These are phyloP conservation scores for Aspergillus vadensis DNA, from an alignment of 2,329 filamentous ascomycete genomes.

Conservation along the genomic window DNA sequence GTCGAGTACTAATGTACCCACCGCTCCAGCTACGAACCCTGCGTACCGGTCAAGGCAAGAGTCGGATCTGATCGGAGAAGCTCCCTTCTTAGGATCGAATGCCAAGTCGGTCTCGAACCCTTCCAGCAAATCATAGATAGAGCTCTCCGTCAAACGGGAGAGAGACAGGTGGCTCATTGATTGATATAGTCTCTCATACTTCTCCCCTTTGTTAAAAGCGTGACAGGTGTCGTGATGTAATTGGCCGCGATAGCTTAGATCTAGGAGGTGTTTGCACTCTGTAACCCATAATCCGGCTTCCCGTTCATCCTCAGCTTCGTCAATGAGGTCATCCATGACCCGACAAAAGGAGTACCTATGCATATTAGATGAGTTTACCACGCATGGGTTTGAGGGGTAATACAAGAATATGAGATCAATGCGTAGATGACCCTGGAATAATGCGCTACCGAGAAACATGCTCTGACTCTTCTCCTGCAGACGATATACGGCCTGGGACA, in stretches of 20 bases:
- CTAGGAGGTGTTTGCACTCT: background rate
- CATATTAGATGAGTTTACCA: slow-evolving; percentile 12
- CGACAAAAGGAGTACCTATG: slow-evolving; percentile 70
- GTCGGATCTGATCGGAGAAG: slow-evolving; percentile 61
- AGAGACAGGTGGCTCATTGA: slow-evolving; percentile 62
- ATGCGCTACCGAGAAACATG: slow-evolving; percentile 71
- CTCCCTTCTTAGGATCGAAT: slow-evolving; percentile 46
- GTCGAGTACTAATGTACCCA: slow-evolving; percentile 68
- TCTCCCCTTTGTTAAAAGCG: background rate
- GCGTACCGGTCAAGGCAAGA: slow-evolving; percentile 64
- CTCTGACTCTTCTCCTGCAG: slow-evolving; percentile 68
- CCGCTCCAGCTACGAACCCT: slow-evolving; percentile 70
- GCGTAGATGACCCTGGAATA: slow-evolving; percentile 67
- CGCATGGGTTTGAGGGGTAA: background rate
- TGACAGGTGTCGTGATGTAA: background rate
- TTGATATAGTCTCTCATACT: slow-evolving; percentile 1
- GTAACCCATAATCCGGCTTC: background rate
- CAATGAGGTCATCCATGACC: slow-evolving; percentile 72
- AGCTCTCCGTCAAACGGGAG: slow-evolving; percentile 57
- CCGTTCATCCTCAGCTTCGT: slow-evolving; percentile 56
- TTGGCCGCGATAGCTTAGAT: background rate
- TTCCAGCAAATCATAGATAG: slow-evolving; percentile 64
- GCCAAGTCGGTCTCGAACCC: slow-evolving; percentile 70
- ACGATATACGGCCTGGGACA: slow-evolving; percentile 61
- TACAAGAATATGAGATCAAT: slow-evolving; percentile 68